These are phyloP conservation scores for Rhytidhysteron rufulum DNA, from an alignment of 2,329 filamentous ascomycete species.

Conservation along the genomic window DNA sequence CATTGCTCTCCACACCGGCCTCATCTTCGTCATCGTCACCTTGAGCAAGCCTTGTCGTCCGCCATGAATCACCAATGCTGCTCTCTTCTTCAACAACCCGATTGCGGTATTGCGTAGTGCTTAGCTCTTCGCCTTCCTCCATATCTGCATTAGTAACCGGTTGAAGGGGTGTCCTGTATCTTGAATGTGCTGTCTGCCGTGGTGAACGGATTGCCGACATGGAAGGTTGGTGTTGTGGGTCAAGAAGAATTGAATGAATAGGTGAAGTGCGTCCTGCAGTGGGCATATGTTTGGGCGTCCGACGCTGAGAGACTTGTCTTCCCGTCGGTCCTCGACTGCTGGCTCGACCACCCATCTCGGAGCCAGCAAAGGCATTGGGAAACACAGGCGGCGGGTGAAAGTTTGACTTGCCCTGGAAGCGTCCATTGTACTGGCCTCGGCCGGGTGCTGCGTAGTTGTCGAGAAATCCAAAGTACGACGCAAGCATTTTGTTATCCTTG, in stretches of 20 bases:
- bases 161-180: conserved; percentile 38
- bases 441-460: conserved; percentile 66
- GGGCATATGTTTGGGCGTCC: conserved; percentile 19
- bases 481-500: conserved; percentile 98
- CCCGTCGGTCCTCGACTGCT: conserved; percentile 22
- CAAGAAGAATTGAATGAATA: conserved; percentile 69
- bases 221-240: conserved; percentile 70
- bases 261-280: conserved; percentile 47
- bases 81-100: conserved; percentile 49
- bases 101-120: conserved; percentile 1
- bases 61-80: conserved; percentile 59
- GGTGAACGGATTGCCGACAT: conserved; percentile 42
- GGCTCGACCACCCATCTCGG: conserved; percentile 34
- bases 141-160: conserved; percentile 13
- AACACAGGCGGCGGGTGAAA: conserved; percentile 76
- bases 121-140: conserved; percentile 6
- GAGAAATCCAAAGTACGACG: conserved; percentile 90
- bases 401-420: conserved; percentile 43
- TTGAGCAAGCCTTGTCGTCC: conserved; percentile 38
- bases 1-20: conserved; percentile 36
- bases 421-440: conserved; percentile 35
- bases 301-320: conserved; percentile 21
- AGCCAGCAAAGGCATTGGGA: conserved; percentile 56
- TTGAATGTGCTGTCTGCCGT: conserved; percentile 46
- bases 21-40: conserved; percentile 48